phyloP scores from a whole-genome alignment of 2,329 filamentous ascomycete species.

The Neofusicoccum sp. region DNA sequence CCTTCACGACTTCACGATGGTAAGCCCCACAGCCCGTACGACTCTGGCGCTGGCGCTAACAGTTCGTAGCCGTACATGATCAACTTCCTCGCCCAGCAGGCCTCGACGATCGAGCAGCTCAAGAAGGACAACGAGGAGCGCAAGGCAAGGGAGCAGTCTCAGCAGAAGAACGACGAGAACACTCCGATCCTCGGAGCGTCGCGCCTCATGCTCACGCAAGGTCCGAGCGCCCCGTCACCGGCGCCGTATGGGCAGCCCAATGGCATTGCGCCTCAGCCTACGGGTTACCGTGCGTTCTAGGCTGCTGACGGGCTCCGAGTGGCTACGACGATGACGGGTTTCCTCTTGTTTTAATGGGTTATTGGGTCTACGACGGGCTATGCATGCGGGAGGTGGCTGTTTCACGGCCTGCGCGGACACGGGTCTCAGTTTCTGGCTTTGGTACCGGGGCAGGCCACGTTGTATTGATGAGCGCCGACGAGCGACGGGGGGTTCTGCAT shows the following conservation, averaged over 20 bases:
- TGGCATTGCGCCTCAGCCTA: conserved; percentile 86
- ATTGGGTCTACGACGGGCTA: conserved; percentile 12
- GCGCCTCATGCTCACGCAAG: conserved; percentile 94
- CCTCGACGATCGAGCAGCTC: conserved; percentile 77
- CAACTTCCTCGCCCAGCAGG: conserved; percentile 93
- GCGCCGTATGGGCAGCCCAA: conserved; percentile 78
- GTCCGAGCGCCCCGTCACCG: conserved; percentile 66
- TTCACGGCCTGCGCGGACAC: neutral
- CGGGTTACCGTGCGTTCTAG: conserved; percentile 55
- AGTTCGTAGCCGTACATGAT: conserved; percentile 82
- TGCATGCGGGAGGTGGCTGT: conserved; percentile 5
- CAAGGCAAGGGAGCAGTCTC: conserved; percentile 69
- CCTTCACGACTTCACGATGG: conserved; percentile 94
- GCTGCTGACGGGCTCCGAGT: neutral
- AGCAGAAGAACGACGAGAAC: conserved; percentile 89
- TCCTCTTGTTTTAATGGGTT: conserved; percentile 19
- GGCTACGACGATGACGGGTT: conserved; percentile 5
- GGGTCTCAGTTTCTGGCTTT: conserved; percentile 6
- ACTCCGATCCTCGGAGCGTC: conserved; percentile 88
- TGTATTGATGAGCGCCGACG: conserved; percentile 21
- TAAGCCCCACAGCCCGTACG: conserved; percentile 28
- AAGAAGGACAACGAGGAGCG: conserved; percentile 97
- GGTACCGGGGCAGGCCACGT: conserved; percentile 8
- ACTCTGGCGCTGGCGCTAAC: conserved; percentile 22
- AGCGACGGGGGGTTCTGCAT: conserved; percentile 16